Base-by-base conservation (phyloP, 805 yeast species). In the Nakazawaea ishiwadae region DNA sequence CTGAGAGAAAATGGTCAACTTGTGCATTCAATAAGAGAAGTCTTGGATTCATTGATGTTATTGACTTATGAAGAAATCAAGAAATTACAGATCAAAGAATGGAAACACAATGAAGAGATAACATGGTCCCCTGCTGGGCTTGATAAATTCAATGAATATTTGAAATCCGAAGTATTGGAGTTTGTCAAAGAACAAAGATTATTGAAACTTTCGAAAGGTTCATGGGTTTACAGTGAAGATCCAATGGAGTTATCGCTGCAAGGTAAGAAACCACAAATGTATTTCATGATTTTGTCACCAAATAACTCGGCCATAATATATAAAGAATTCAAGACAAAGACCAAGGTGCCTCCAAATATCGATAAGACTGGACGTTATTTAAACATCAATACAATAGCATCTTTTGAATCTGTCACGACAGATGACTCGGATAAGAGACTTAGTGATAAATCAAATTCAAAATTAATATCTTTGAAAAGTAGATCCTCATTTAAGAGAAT, bases 171-270 rank as follows among this genome's bases (percentile, higher is more conserved):
- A 54, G 84, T 82, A 0, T 63, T 71, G 44, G 81, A 79, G 29
- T 84, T 84, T 55, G 88, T 86, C 12, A 74, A 75, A 44, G 89
- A 84, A 55, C 93, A 84, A 62, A 70, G 91, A 51, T 77, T 82
- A 35, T 60, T 84, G 44, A 81, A 79, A 53, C 61, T 87, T 37
- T 77, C 87, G 20, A 79, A 74, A 52, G 96, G 96, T 1, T 73
- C 84, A 2, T 87, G 95, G 95, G 90, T 84, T 11, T 82, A 69
- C 54, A 71, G 81, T 1, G 82, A 79, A 28, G 64, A 71, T 39
- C 88, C 84, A 19, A 45, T 50, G 37, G 56, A 49, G 10, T 31
- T 46, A 3, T 24, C 44, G 9, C 44, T 44, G 35, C 41, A 46
- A 24, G 45, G 48, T 28, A 53, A 49, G 27, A 46, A 52, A 27